Base-by-base conservation (phyloP, 2,329 filamentous ascomycete species). In the Fusarium sp. region DNA sequence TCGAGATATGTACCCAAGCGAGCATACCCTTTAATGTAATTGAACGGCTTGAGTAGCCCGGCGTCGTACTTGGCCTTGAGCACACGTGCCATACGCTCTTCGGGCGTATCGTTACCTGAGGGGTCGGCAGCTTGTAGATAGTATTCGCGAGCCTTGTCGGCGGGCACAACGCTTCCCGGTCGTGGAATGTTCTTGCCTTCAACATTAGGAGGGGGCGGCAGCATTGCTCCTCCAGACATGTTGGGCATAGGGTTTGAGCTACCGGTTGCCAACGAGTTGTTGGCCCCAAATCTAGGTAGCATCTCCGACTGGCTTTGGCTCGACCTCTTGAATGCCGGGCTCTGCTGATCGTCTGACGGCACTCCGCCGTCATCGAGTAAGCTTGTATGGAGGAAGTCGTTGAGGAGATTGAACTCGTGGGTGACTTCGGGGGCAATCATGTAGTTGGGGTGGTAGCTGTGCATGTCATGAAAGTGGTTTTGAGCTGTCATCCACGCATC, bases 111-210 rank as follows among this genome's bases (percentile, higher is more conserved):
- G 69, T 86, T 86, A 48, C 94, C 94, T 6, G 92, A 92, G 3
- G 95, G 95, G 75, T 99, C 95, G 45, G 95, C 95, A 12, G 95
- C 95, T 65, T 96, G 96, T 78, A 98, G 90, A 78, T 97, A 98
- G 78, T 97, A 99, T 75, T 98, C 94, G 69, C 91, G 85, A 28
- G 91, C 91, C 74, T 87, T 88, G 69, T 95, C 91, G 53, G 85
- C 81, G 4, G 87, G 87, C 46, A 88, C 82, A 11, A 83, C 81
- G 63, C 87, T 88, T 35, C 80, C 77, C 3, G 89, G 84, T 44
- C 87, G 83, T 32, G 87, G 84, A 51, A 89, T 86, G 25, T 84
- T 76, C 66, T 84, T 86, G 65, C 72, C 81, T 58, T 77, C 81
- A 54, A 74, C 53, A 51, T 71, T 73, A n/a, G 78, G 76, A 31